Conservation (phyloP, 345 rosid species). For the Aquilaria yunnanensis region DNA sequence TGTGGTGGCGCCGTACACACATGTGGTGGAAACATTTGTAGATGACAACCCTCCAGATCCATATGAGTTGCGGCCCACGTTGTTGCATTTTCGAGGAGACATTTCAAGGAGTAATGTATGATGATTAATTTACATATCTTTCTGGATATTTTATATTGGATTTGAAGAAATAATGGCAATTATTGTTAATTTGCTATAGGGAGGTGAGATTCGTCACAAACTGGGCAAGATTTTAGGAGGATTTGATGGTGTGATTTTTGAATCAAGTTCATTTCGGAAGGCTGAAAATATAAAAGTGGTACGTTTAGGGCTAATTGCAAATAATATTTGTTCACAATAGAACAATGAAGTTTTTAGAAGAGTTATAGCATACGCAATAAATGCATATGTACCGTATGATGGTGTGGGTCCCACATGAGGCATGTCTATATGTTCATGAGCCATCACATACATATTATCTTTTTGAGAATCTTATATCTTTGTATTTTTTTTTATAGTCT, state of each 20-base stretch:
- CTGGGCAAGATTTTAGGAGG: constrained; percentile 54
- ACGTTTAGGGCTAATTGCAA: constrained; percentile 5
- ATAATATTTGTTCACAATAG: too few species aligned
- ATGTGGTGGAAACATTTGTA: constrained; percentile 60
- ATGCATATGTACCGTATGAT: too few species aligned
- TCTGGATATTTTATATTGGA: background rate
- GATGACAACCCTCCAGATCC: constrained; percentile 47
- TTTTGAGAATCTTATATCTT: background rate
- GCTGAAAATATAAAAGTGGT: constrained; percentile 64
- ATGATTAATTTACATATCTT: constrained; percentile 1
- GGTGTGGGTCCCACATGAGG: too few species aligned
- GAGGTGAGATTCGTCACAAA: constrained; percentile 66
- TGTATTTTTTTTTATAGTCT: constrained; percentile 33
- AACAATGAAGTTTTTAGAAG: too few species aligned
- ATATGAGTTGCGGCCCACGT: constrained; percentile 52
- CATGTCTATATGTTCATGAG: too few species aligned
- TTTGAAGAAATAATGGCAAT: background rate
- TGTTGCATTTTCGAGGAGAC: constrained; percentile 81
- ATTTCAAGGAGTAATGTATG: constrained; percentile 69
- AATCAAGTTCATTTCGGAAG: constrained; percentile 30
- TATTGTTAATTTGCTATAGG: constrained; percentile 27
- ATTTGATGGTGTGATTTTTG: constrained; percentile 39
- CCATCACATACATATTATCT: too few species aligned
- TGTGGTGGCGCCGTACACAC: constrained; percentile 82
- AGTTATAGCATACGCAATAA: too few species aligned